Conservation (phyloP, 495 filamentous ascomycete genomes). For the Penicillium ochrochloron region DNA sequence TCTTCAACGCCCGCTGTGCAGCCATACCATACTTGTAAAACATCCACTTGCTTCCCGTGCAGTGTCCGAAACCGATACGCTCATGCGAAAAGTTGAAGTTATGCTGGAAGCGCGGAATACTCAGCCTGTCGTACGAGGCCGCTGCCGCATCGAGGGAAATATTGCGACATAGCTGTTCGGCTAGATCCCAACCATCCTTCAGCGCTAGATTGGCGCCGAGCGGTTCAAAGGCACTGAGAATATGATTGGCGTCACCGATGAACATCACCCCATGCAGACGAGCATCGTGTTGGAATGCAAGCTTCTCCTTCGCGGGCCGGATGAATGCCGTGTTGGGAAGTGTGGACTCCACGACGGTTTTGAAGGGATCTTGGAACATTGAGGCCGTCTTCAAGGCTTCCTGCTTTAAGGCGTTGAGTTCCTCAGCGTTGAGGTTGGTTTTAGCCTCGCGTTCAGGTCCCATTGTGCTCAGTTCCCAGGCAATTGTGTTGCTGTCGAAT, state of each 20-base stretch:
- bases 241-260: slow-evolving; percentile 22
- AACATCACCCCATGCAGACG: slow-evolving; percentile 13
- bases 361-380: slow-evolving; percentile 23
- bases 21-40: slow-evolving; percentile 24
- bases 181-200: slow-evolving; percentile 19
- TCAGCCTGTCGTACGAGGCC: slow-evolving; percentile 14
- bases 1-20: slow-evolving; percentile 14
- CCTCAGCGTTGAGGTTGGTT: background rate
- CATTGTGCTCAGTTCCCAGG: slow-evolving; percentile 15
- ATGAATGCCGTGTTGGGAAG: slow-evolving; percentile 13
- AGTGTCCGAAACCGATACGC: slow-evolving; percentile 16
- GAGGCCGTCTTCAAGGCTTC: slow-evolving; percentile 13
- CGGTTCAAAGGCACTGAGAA: slow-evolving; percentile 17
- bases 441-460: slow-evolving; percentile 13
- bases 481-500: slow-evolving; percentile 9
- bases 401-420: slow-evolving; percentile 9
- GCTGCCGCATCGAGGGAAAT: slow-evolving; percentile 4
- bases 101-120: slow-evolving; percentile 17
- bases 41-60: slow-evolving; percentile 13
- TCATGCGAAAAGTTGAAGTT: slow-evolving; percentile 17
- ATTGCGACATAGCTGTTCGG: slow-evolving; percentile 19
- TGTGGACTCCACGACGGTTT: slow-evolving; percentile 14
- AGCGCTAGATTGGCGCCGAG: slow-evolving; percentile 18
- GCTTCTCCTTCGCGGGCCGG: slow-evolving; percentile 19
- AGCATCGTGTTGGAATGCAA: slow-evolving; percentile 13